Evolutionary conservation across 176 grass and related monocot species (phyloP).

Genomic region (Lolium perenne): DNA sequence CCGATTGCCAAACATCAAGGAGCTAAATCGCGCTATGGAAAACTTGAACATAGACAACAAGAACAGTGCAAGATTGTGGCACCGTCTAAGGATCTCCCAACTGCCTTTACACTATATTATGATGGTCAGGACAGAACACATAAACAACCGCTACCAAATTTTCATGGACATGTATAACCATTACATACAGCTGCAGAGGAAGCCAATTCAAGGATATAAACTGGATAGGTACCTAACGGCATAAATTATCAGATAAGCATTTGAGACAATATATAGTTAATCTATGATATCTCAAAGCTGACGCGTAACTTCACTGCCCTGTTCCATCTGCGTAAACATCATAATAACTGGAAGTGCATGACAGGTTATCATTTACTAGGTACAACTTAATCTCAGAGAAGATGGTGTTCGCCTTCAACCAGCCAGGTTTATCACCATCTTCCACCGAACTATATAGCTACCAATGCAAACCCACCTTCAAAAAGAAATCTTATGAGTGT

Average conservation of each 20-base stretch:
- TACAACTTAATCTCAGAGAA: not conserved
- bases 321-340: not conserved
- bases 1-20: conserved; percentile 24
- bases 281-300: not conserved
- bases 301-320: not conserved
- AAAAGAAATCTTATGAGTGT: not conserved
- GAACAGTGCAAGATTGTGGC: not conserved
- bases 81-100: conserved; percentile 19
- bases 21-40: not conserved
- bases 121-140: conserved; percentile 2
- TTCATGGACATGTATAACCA: not conserved
- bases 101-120: conserved; percentile 19
- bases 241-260: conserved; percentile 11
- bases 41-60: conserved; percentile 10
- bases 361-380: not conserved
- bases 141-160: not conserved
- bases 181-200: conserved; percentile 2
- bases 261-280: conserved; percentile 2
- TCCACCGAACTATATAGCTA: not conserved
- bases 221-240: not conserved
- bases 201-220: conserved; percentile 6
- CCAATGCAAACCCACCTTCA: not conserved
- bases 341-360: not conserved
- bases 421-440: conserved; percentile 13
- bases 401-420: not conserved